A percentile compares a stretch with the other conserved stretches of the same genome.
Evolutionary conservation across 257 asterid genomes (phyloP).

Genomic region (Nicotiana tabacum): DNA sequence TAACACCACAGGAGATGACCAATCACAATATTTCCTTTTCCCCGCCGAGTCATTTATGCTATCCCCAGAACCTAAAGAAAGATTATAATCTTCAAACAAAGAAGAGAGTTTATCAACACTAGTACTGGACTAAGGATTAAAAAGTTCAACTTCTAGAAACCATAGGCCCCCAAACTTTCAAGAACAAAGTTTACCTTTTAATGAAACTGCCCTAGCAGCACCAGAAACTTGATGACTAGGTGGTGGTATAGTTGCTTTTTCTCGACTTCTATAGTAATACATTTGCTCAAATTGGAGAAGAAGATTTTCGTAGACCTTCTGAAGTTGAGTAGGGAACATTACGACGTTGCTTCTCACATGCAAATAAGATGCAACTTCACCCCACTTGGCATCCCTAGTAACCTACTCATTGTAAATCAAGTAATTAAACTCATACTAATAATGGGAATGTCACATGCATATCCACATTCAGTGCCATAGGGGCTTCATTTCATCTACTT

Average conservation of each 20-base stretch:
- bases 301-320: constrained; percentile 41
- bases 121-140: background rate
- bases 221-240: constrained; percentile 19
- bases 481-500: background rate
- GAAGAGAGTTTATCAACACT: background rate
- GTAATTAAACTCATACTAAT: background rate
- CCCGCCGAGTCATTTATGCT: constrained; percentile 19
- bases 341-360: constrained; percentile 20
- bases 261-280: constrained; percentile 39
- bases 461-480: background rate
- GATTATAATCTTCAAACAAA: background rate
- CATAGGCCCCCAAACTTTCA: background rate
- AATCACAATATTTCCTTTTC: constrained; percentile 32
- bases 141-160: background rate
- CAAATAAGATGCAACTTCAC: constrained; percentile 45
- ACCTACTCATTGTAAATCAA: constrained; percentile 30
- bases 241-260: constrained; percentile 23
- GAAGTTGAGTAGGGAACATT: constrained; percentile 45
- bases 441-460: background rate
- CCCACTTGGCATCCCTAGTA: constrained; percentile 58
- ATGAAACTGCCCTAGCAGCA: constrained; percentile 13
- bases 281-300: constrained; percentile 57
- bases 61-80: constrained; percentile 7
- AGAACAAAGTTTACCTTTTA: background rate
- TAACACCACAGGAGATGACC: constrained; percentile 13